These are phyloP conservation scores for Plicaturopsis crispa DNA, from an alignment of 768 basidiomycete genomes.

Conservation along the genomic window DNA sequence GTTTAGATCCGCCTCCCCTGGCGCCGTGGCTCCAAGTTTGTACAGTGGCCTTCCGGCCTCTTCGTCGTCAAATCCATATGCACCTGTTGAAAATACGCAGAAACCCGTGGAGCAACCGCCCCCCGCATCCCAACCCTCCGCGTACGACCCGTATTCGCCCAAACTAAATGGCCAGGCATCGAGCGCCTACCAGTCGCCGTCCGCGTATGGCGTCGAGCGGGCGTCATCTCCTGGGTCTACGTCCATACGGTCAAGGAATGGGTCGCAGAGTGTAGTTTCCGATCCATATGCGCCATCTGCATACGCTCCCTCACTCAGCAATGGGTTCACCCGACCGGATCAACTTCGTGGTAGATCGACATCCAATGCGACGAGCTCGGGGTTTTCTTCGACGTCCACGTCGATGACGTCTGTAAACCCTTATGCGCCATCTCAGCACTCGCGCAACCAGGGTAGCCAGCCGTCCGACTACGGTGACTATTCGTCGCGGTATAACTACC, in stretches of 20 bases:
- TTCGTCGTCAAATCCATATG: no score
- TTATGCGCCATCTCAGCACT: conserved; percentile 26
- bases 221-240: neutral
- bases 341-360: conserved; percentile 29
- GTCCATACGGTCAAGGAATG: neutral
- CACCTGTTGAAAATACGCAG: no score
- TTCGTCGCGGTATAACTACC: conserved; percentile 19
- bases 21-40: no score
- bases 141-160: neutral
- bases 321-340: conserved; percentile 13
- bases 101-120: no score
- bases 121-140: neutral
- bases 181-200: neutral
- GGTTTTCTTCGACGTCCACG: conserved; percentile 18
- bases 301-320: neutral
- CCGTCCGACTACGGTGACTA: conserved; percentile 19
- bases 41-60: no score
- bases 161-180: neutral
- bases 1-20: no score
- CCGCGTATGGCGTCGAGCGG: no score
- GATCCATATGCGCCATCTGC: neutral
- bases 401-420: conserved; percentile 19
- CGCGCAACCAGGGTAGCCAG: conserved; percentile 15
- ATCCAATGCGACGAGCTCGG: conserved; percentile 45
- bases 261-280: neutral